Evolutionary conservation across 2,329 filamentous ascomycete species (phyloP), one percentile per base, ranked within the genome.

Genomic region (Ceratocystis papillata): DNA sequence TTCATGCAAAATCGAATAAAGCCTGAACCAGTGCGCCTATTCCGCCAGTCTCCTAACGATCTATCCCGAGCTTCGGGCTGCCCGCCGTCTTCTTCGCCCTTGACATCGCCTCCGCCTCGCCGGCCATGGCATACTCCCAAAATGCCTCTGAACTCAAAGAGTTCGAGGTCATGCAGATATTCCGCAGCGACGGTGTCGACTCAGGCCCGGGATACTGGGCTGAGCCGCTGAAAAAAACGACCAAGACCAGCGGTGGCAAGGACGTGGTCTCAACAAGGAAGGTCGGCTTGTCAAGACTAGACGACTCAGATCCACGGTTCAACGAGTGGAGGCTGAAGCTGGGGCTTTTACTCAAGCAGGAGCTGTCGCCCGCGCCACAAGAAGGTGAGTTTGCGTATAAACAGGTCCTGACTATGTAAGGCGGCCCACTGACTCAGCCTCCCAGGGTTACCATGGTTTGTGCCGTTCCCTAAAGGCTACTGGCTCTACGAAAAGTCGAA

Each of bases 401-500:
- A 10, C 17, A 10, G 50, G 28, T 55, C 53, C 44, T 30, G 48
- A 37, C 22, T 64, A 55, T 22, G n/a, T 41, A 41, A 45, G 37
- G 10, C 8, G 20, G 20, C 22, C 22, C 22, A 28, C 66, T 67
- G 44, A 63, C 45, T 59, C 20, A 2, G 15, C 7, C 17, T 50
- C 12, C 53, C 62, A 66, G 77, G 77, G 25, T 75, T 77, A 57
- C 68, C 77, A 0, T 79, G 77, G 77, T 76, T 76, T 64, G 73
- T 79, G 8, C 72, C 76, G n/a, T 78, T 79, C 28, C 77, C 77
- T 15, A 70, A 73, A 28, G 77, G 77, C 1, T 79, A 79, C 70
- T 79, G 77, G 77, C 71, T 79, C 2, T 79, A 79, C 66, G 75
- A 79, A 70, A 77, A 77, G 62, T 79, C 77, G 3, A 79, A 79